Evolutionary conservation across 2,329 filamentous ascomycete genomes (phyloP), one percentile per base, ranked within the genome.

Genomic region (Chaetomium strumarium): DNA sequence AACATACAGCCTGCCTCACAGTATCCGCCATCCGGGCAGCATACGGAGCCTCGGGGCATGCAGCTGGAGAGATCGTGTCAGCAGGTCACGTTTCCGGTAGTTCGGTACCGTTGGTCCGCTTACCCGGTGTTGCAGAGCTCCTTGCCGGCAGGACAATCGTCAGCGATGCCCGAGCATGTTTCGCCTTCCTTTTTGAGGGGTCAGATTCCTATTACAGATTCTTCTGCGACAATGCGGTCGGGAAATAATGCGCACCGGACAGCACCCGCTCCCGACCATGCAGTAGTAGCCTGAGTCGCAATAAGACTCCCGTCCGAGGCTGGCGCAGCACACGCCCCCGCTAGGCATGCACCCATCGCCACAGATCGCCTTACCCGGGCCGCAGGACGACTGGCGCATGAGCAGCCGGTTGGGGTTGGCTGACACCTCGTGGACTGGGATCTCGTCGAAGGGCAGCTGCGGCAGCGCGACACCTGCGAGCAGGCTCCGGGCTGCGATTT

Each of bases 1-100:
- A 66, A 69, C 29, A 46, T 57, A 2, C 59, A 51, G 20, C 66
- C 66, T n/a, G 58, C 56, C 9, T 65, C 56, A 46, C 68, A 70
- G 55, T 66, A 68, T 14, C 59, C 59, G 16, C 58, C 56, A 1
- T 46, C 51, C 3, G 55, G 42, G 37, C 68, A 70, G 58, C 68
- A 70, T 5, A 65, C 65, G 33, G 57, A 55, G 16, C 60, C 63
- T 3, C 56, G 49, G 0, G 68, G 67, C 41, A 69, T 56, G 52
- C 68, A 70, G n/a, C 51, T 59, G 31, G 34, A n/a, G 3, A 9
- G 20, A 38, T 16, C 6, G 34, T 3, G 14, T n/a, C 8, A 1
- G 11, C 19, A 12, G 33, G 30, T 20, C 19, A 11, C 14, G 11
- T 20, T 5, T 34, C 2, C 34, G 8, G 38, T 42, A 37, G 43